phyloP scores from a whole-genome alignment of 345 rosid genomes.

The sweet orange (Citrus sinensis) region DNA sequence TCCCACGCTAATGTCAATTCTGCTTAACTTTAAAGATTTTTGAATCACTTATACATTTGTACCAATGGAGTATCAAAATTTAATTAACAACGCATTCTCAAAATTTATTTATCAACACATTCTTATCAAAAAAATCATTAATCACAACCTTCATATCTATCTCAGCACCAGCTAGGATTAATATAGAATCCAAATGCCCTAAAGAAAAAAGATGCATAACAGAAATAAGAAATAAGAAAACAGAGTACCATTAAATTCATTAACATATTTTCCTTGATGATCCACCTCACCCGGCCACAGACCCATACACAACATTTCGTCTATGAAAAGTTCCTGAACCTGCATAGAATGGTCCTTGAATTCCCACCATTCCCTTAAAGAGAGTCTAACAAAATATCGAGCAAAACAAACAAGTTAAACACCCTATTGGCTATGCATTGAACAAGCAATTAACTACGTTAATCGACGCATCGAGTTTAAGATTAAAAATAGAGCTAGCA shows the following conservation, averaged over 20 bases:
- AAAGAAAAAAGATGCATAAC: too few species aligned
- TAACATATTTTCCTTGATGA: not conserved
- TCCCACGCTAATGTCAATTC: too few species aligned
- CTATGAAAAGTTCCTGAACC: conserved; percentile 69
- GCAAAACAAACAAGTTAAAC: not conserved
- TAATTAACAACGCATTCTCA: too few species aligned
- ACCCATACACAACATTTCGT: conserved; percentile 64
- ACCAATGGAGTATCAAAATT: too few species aligned
- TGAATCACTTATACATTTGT: too few species aligned
- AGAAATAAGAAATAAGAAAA: not conserved
- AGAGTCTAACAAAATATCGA: conserved; percentile 12
- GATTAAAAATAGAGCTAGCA: not conserved
- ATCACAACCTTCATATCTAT: too few species aligned
- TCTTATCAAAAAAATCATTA: too few species aligned
- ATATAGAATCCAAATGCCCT: too few species aligned
- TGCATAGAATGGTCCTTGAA: conserved; percentile 50
- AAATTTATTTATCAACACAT: too few species aligned
- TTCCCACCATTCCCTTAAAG: conserved; percentile 41
- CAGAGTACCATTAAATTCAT: not conserved
- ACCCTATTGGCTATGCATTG: not conserved
- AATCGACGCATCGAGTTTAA: not conserved
- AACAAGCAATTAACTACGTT: not conserved
- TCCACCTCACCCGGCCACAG: conserved; percentile 25
- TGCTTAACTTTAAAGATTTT: too few species aligned
- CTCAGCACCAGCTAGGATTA: not conserved